Evolutionary conservation across 371 early-diverging fungal genomes (phyloP), one percentile per base, ranked within the genome.

Genomic region (Mucor circinelloides): DNA sequence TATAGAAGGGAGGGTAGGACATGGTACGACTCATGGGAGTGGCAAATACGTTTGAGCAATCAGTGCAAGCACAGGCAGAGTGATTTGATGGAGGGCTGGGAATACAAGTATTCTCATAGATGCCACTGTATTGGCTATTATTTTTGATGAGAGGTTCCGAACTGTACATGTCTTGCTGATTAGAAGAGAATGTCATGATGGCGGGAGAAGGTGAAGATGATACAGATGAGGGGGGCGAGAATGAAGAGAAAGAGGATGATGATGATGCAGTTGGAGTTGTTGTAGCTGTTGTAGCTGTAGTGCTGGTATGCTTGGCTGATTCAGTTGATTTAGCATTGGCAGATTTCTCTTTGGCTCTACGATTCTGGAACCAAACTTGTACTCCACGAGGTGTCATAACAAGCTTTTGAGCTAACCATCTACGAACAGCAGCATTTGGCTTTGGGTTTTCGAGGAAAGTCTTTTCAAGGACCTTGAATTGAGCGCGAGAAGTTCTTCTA

Each of bases 291-390:
- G 55, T 15, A 6, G 44, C n/a, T 4, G 44, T 44, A n/a, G n/a
- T 44, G 19, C 2, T 42, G 21, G 27, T 50, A 12, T 40, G 52
- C 40, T 58, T 61, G 5, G 61, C 36, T 36, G 36, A 36, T 36
- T 36, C 36, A 56, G n/a, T 44, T 19, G 44, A 44, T n/a, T 50
- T 52, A 23, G n/a, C 44, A 27, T 63, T 57, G 38, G 57, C 21
- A 10, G 64, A 30, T 64, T 67, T 67, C 31, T 67, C 82, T 78
- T 97, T 98, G 23, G 97, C 97, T 54, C 99, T 88, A 30, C 95
- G 88, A 80, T 99, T 99, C 72, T 99, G 99, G 77, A 99, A 99
- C 99, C 99, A 98, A 38, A 98, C 92, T 75, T 99, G 97, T 48
- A 99, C 94, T 48, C 91, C 90, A 48, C 97, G 85, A 30, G 91